Evolutionary conservation across 768 basidiomycete species (phyloP), one percentile per base, ranked within the genome.

Genomic region (Suillus fuscotomentosus): DNA sequence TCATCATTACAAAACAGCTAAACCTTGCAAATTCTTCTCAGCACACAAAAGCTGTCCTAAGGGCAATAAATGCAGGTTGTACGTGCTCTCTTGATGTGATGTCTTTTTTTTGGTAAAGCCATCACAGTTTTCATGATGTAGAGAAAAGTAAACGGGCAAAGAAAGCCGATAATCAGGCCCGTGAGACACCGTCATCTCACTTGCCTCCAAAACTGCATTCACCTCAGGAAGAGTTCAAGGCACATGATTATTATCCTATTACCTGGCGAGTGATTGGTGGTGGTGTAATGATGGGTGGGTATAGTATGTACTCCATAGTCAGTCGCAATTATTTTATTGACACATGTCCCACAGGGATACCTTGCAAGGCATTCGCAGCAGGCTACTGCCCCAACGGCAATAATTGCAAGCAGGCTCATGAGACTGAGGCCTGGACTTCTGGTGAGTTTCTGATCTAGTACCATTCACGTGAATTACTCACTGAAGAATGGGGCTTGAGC

Each of bases 181-280:
- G 60, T 2, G 60, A 62, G 2, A 64, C 65, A 22, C 63, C 63
- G 11, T 56, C 76, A 31, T 75, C 78, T 13, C 48, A 71, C 38
- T 73, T 75, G 36, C 77, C 76, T 15, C 62, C 66, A 38, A 45
- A 66, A 45, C 66, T 43, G 69, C 60, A 11, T 71, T 75, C 41
- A 15, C 57, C 27, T 59, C 5, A 42, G 41, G 80, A 81, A 50
- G 79, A 80, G 39, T 77, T 72, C 66, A 74, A 70, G 48, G 74
- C 79, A 69, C 86, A 76, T 66, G 82, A 82, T 64, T 88, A 79
- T 72, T 88, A 85, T 68, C 89, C 89, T 34, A 81, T 92, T 54
- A 81, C 83, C 5, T 92, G 90, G 90, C 82, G 90, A 50, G 89
- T 92, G 14, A 88, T 92, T 60, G 89, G 90, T 0, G 90, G 90